Conservation (phyloP, 1,139 yeast genomes). For the Pichia sp. region DNA sequence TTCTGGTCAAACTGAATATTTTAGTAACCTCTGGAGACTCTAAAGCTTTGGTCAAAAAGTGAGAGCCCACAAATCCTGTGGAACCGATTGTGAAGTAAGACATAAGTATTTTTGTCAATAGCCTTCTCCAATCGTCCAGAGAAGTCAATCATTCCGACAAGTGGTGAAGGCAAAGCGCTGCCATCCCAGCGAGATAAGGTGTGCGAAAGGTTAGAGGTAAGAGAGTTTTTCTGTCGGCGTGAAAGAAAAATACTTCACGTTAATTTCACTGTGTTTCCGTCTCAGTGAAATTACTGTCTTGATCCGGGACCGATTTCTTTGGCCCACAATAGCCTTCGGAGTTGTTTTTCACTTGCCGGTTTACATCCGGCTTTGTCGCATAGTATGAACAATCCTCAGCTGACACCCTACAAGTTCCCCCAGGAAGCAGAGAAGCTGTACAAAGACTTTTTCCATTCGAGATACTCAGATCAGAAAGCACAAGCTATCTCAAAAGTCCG, state of each 20-base stretch:
- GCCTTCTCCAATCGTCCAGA: neutral
- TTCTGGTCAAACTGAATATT: slow-evolving; percentile 25
- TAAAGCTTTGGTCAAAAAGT: slow-evolving; percentile 21
- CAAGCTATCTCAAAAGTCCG: slow-evolving; percentile 48
- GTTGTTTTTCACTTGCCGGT: too few relatives aligned
- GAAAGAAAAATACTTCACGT: too few relatives aligned
- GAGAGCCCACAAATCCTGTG: slow-evolving; percentile 31
- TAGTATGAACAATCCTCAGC: slow-evolving; percentile 13
- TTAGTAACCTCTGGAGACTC: slow-evolving; percentile 15
- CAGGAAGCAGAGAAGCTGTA: slow-evolving; percentile 11
- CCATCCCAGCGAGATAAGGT: too few relatives aligned
- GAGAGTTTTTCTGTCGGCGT: too few relatives aligned
- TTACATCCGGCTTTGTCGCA: neutral
- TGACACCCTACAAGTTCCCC: slow-evolving; percentile 18
- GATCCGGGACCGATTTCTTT: too few relatives aligned
- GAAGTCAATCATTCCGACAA: neutral
- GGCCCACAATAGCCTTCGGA: too few relatives aligned
- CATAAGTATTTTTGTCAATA: slow-evolving; percentile 4
- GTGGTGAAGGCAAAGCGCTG: neutral
- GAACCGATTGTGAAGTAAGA: slow-evolving; percentile 27
- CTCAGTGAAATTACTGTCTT: too few relatives aligned
- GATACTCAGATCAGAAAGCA: neutral
- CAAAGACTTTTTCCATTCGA: slow-evolving; percentile 4
- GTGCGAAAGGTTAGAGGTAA: too few relatives aligned
- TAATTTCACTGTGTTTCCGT: too few relatives aligned